Evolutionary conservation across 1,284 basidiomycete species (phyloP).

Genomic region (Puccinia polysora): DNA sequence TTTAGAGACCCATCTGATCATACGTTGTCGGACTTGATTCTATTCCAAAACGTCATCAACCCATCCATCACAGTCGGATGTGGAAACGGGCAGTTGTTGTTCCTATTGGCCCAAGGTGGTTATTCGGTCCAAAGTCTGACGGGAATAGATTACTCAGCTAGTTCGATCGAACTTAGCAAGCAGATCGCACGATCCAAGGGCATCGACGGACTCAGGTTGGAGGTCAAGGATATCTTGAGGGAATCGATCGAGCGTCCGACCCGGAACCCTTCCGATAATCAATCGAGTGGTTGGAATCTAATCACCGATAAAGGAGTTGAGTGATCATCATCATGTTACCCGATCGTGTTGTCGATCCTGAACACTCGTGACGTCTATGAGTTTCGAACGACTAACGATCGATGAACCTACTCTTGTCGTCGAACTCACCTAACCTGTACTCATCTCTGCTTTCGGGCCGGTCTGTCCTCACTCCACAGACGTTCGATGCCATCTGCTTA

Average conservation of each 20-base stretch:
- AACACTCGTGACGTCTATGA: not conserved
- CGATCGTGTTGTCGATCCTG: not conserved
- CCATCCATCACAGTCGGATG: slow-evolving; percentile 26
- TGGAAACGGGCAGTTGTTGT: slow-evolving; percentile 37
- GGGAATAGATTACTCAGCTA: slow-evolving; percentile 28
- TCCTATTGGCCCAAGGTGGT: slow-evolving; percentile 31
- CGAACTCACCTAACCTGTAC: not conserved
- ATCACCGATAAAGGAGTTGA: slow-evolving; percentile 40
- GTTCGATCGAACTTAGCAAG: slow-evolving; percentile 20
- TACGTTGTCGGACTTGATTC: too few relatives aligned
- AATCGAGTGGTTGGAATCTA: slow-evolving; percentile 22
- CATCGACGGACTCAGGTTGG: slow-evolving; percentile 12
- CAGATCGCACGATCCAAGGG: slow-evolving; percentile 25
- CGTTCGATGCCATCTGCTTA: slow-evolving; percentile 39
- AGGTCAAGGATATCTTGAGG: slow-evolving; percentile 18
- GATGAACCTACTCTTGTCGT: too few relatives aligned
- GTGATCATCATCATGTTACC: not conserved
- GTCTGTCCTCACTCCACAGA: not conserved
- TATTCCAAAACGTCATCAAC: too few relatives aligned
- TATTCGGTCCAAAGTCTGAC: slow-evolving; percentile 16
- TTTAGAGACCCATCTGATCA: too few relatives aligned
- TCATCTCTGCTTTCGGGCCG: not conserved
- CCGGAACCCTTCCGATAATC: not conserved
- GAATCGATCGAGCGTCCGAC: slow-evolving; percentile 4
- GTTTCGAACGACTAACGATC: too few relatives aligned